These are phyloP conservation scores for Penicillium brevicompactum DNA, from an alignment of 2,329 filamentous ascomycete genomes.

Conservation along the genomic window DNA sequence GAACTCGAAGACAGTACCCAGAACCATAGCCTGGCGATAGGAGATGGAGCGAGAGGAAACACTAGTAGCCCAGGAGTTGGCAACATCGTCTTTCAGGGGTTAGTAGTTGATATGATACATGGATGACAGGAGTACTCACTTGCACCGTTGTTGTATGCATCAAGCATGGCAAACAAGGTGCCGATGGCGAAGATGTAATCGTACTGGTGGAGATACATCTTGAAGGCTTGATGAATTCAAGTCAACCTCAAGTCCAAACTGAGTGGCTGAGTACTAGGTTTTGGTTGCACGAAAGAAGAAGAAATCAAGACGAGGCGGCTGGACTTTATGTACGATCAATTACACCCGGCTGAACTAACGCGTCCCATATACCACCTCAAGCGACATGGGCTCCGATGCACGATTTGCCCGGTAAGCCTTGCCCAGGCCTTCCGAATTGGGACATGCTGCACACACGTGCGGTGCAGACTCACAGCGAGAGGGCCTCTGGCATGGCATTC, in stretches of 20 bases:
- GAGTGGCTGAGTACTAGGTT: neutral
- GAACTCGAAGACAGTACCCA: slow-evolving; percentile 69
- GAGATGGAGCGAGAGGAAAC: slow-evolving; percentile 72
- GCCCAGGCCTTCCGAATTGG: slow-evolving; percentile 1
- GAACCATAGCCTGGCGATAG: slow-evolving; percentile 37
- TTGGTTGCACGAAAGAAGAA: slow-evolving; percentile 2
- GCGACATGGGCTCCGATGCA: neutral
- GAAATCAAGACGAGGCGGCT: neutral
- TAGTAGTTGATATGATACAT: neutral
- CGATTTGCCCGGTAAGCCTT: neutral
- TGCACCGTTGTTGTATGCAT: slow-evolving; percentile 78
- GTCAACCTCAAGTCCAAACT: slow-evolving; percentile 2
- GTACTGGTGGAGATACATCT: slow-evolving; percentile 64
- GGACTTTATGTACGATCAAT: slow-evolving; percentile 7
- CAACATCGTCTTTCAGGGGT: slow-evolving; percentile 65
- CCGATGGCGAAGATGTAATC: slow-evolving; percentile 74
- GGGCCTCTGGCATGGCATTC: neutral
- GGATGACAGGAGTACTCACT: slow-evolving; percentile 55
- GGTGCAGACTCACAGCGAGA: slow-evolving; percentile 17
- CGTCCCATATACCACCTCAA: neutral
- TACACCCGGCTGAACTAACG: neutral
- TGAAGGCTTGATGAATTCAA: slow-evolving; percentile 31
- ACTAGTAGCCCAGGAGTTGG: slow-evolving; percentile 79
- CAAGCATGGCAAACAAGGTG: slow-evolving; percentile 74
- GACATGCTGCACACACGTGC: slow-evolving; percentile 20